phyloP scores from a whole-genome alignment of 2,329 filamentous ascomycete species.

The Hypoxylon sp. region DNA sequence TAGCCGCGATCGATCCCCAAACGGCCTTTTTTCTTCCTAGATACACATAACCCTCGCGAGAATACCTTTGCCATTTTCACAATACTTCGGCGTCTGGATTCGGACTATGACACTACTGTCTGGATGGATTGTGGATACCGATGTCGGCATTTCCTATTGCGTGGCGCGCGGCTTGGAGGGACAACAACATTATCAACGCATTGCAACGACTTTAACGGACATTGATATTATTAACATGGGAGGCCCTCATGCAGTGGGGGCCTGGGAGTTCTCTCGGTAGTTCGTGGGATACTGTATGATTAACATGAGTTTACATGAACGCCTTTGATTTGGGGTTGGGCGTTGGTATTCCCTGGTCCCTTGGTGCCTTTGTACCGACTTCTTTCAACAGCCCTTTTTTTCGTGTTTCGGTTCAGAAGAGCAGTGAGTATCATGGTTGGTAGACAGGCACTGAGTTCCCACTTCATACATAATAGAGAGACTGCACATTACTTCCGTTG shows the following conservation, averaged over 20 bases:
- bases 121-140: conserved; percentile 52
- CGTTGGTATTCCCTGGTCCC: conserved; percentile 41
- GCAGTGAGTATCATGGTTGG: conserved; percentile 28
- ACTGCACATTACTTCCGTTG: conserved; percentile 17
- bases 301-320: conserved; percentile 45
- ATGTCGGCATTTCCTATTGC: conserved; percentile 44
- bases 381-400: conserved; percentile 16
- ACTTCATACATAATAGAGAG: conserved; percentile 40
- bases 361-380: conserved; percentile 17
- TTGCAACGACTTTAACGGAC: conserved; percentile 45
- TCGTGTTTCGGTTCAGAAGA: conserved; percentile 11
- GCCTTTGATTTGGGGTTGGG: conserved; percentile 31
- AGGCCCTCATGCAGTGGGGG: conserved; percentile 12
- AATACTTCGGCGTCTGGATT: conserved; percentile 55
- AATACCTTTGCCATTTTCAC: conserved; percentile 52
- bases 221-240: conserved; percentile 41
- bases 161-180: conserved; percentile 41
- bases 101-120: conserved; percentile 49
- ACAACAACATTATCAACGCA: conserved; percentile 43
- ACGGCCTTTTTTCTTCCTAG: conserved; percentile 48
- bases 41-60: conserved; percentile 52
- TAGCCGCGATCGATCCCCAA: conserved; percentile 5
- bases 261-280: conserved; percentile 36
- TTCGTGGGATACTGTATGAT: conserved; percentile 38
- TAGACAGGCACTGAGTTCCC: conserved; percentile 31